Conservation (phyloP, 345 rosid species). For the Populus euphratica region DNA sequence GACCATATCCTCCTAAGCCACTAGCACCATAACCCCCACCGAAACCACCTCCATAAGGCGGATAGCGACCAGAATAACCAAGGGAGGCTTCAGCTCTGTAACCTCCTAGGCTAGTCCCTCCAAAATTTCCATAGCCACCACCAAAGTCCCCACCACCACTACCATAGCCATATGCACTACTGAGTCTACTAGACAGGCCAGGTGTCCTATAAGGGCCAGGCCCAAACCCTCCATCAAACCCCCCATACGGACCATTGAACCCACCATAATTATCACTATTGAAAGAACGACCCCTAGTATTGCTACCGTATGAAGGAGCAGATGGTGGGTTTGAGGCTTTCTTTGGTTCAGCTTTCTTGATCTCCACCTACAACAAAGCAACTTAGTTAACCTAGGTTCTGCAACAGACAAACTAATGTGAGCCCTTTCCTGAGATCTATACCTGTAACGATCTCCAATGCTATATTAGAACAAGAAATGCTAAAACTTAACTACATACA, state of each 20-base stretch:
- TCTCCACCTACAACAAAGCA: slow-evolving; percentile 99
- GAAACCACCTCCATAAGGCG: slow-evolving; percentile 68
- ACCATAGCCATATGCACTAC: slow-evolving; percentile 50
- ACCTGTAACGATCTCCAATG: slow-evolving; percentile 37
- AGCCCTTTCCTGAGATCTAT: slow-evolving; percentile 33
- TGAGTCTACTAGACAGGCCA: slow-evolving; percentile 27
- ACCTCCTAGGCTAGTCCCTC: slow-evolving; percentile 24
- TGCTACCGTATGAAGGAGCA: slow-evolving; percentile 60
- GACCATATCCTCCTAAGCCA: slow-evolving; percentile 58
- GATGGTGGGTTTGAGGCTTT: slow-evolving; percentile 88
- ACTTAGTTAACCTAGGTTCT: slow-evolving; percentile 82
- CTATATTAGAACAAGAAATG: slow-evolving; percentile 15
- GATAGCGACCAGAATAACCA: slow-evolving; percentile 90
- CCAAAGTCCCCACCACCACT: slow-evolving; percentile 66
- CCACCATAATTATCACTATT: slow-evolving; percentile 37
- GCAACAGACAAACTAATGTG: slow-evolving; percentile 46
- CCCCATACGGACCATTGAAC: slow-evolving; percentile 57
- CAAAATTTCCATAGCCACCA: slow-evolving; percentile 57
- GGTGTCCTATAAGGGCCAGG: slow-evolving; percentile 69
- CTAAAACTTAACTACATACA: background rate
- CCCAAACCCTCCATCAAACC: slow-evolving; percentile 76
- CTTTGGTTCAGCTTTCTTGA: slow-evolving; percentile 99
- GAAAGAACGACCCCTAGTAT: slow-evolving; percentile 33
- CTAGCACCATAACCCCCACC: slow-evolving; percentile 70
- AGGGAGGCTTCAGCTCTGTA: slow-evolving; percentile 26